Base-by-base conservation (phyloP, 1,284 basidiomycete species). In the Phenoliferia sp. region DNA sequence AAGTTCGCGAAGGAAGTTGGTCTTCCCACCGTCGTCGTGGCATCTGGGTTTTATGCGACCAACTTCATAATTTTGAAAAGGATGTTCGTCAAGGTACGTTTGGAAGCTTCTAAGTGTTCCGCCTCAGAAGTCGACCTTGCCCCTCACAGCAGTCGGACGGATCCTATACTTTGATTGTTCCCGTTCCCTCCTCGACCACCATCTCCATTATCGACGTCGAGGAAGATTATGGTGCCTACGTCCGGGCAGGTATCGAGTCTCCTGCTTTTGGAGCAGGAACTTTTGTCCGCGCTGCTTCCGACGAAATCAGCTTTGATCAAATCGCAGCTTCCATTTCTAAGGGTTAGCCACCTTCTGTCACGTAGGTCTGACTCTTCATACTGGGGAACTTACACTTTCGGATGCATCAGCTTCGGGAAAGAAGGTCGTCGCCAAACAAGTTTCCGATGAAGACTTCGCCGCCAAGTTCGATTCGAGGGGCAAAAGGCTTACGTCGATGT, bases 151-250 rank as follows among this genome's bases (percentile, higher is more conserved):
- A 39, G 5, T 44, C 61, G 5, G 67, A 74, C 39, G 69, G 73
- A n/a, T 39, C 48, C 3, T 62, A 61, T 36, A 68, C 62, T 34
- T 56, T 72, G 34, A 65, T 66, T 12, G 36, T 71, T 0, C 70
- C 69, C 33, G 64, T 72, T 52, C 33, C 57, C 17, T 57, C 70
- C 1, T 16, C 67, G 7, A 66, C 66, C 0, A 29, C 50, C n/a
- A 31, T 74, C 22, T 66, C 74, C 1, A 22, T 72, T 28, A 62
- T 73, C 59, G 72, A 75, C 35, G 61, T 64, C 32, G 29, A 54
- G 17, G 59, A 44, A 19, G 75, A 76, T 54, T 69, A 70, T 19
- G 75, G 75, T 36, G 69, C 68, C 5, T 75, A 67, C 65, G 75
- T 74, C 9, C 56, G 64, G 6, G 74, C 61, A 32, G 67, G 73